These are phyloP conservation scores for Zymoseptoria tritici DNA, from an alignment of 2,329 filamentous ascomycete genomes.

Conservation along the genomic window DNA sequence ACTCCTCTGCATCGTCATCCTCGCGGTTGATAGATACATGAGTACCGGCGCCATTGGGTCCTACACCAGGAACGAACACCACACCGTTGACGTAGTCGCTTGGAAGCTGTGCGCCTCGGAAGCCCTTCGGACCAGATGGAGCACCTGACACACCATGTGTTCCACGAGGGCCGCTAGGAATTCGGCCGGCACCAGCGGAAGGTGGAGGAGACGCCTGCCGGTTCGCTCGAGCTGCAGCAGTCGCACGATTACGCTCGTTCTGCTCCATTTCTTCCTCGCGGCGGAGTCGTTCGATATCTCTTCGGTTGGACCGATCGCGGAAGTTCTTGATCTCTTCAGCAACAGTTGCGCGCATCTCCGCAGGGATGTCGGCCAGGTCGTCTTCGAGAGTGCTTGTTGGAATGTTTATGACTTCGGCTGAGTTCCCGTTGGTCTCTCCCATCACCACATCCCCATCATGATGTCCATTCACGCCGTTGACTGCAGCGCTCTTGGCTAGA, in stretches of 20 bases:
- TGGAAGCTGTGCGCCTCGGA: slow-evolving; percentile 53
- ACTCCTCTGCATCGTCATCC: slow-evolving; percentile 80
- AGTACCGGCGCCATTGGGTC: slow-evolving; percentile 40
- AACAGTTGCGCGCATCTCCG: slow-evolving; percentile 92
- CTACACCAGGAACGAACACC: slow-evolving; percentile 67
- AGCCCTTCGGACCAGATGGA: slow-evolving; percentile 62
- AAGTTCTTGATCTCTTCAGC: slow-evolving; percentile 91
- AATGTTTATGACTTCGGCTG: slow-evolving; percentile 82
- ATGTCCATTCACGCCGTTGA: slow-evolving; percentile 23
- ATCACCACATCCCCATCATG: slow-evolving; percentile 21
- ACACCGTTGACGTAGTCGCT: slow-evolving; percentile 71
- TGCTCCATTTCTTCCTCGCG: slow-evolving; percentile 90
- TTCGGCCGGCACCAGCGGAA: slow-evolving; percentile 60
- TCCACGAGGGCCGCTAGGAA: slow-evolving; percentile 66
- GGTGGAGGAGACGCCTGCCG: slow-evolving; percentile 65
- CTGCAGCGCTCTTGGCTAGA: slow-evolving; percentile 58
- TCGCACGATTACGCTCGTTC: slow-evolving; percentile 68
- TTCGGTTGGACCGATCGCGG: slow-evolving; percentile 78
- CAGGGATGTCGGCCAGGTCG: slow-evolving; percentile 88
- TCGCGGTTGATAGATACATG: slow-evolving; percentile 53
- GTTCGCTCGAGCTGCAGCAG: slow-evolving; percentile 50
- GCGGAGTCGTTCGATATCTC: slow-evolving; percentile 79
- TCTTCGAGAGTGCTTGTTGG: slow-evolving; percentile 71
- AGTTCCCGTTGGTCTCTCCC: slow-evolving; percentile 53
- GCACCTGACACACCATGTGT: slow-evolving; percentile 60